phyloP scores from a whole-genome alignment of 2,329 filamentous ascomycete genomes.

The Didymella pinodella region DNA sequence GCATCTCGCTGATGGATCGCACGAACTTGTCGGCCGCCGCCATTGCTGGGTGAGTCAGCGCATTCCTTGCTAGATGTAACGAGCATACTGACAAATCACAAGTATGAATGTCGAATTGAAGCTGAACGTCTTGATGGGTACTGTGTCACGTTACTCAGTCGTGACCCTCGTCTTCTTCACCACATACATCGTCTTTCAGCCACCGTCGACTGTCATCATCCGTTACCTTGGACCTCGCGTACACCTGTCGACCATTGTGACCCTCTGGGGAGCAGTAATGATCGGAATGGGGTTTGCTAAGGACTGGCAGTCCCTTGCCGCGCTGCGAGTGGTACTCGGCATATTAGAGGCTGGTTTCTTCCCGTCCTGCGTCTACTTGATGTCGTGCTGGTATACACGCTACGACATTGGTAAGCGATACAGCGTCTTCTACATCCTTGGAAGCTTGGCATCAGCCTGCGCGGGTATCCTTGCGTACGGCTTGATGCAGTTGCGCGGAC shows the following conservation, averaged over 20 bases:
- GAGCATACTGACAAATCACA: constrained; percentile 30
- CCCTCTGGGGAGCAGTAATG: constrained; percentile 56
- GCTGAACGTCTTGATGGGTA: constrained; percentile 37
- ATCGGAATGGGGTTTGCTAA: constrained; percentile 54
- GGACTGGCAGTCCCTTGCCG: constrained; percentile 48
- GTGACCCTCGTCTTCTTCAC: constrained; percentile 63
- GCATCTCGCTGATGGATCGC: constrained; percentile 78
- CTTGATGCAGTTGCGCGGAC: constrained; percentile 69
- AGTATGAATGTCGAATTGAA: constrained; percentile 53
- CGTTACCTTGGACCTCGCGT: constrained; percentile 53
- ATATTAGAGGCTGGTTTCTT: constrained; percentile 53
- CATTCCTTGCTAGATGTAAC: neutral
- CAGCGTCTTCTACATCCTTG: constrained; percentile 73
- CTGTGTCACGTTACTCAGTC: constrained; percentile 59
- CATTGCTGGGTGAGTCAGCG: constrained; percentile 67
- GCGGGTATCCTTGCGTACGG: constrained; percentile 75
- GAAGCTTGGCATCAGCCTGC: constrained; percentile 71
- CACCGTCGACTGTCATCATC: constrained; percentile 51
- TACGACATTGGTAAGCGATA: constrained; percentile 76
- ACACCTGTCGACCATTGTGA: constrained; percentile 46
- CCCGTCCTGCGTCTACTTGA: constrained; percentile 48
- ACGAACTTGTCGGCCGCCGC: constrained; percentile 77
- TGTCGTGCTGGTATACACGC: constrained; percentile 49
- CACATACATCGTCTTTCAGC: constrained; percentile 55
- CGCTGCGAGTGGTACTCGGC: constrained; percentile 51